A percentile compares a stretch with the other conserved stretches of the same genome.
Conservation (phyloP, 163 green algal genomes). For the Prototheca cutis region DNA sequence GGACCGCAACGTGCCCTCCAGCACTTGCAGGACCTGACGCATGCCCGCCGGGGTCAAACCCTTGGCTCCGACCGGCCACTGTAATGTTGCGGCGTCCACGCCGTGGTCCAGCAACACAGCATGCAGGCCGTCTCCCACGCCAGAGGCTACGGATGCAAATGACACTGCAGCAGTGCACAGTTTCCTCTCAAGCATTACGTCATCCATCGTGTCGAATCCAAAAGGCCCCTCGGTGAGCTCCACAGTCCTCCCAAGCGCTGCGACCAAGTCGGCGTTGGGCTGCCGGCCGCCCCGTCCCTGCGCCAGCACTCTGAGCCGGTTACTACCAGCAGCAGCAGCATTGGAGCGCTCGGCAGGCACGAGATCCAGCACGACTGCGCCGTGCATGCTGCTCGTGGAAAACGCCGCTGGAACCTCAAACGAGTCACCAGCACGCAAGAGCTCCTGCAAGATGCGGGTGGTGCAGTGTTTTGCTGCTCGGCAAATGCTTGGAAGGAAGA, state of each 20-base stretch:
- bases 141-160: background rate
- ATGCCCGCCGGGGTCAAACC: background rate
- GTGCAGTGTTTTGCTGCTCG: too few species aligned
- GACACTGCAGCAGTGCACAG: background rate
- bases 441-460: too few species aligned
- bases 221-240: background rate
- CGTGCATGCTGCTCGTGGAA: too few species aligned
- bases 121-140: background rate
- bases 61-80: background rate
- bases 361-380: too few species aligned
- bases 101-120: conserved; percentile 33
- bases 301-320: too few species aligned
- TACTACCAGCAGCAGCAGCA: too few species aligned
- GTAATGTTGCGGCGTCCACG: conserved; percentile 45
- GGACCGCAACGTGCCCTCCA: conserved; percentile 48
- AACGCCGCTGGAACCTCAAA: too few species aligned
- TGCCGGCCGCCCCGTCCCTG: background rate
- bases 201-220: background rate
- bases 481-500: too few species aligned
- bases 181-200: background rate
- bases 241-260: background rate
- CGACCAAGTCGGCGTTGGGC: background rate
- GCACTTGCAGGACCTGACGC: conserved; percentile 6
- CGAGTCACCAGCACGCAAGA: too few species aligned
- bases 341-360: too few species aligned